Conservation (phyloP, 1,284 basidiomycete genomes). For the Papiliotrema fonsecae region DNA sequence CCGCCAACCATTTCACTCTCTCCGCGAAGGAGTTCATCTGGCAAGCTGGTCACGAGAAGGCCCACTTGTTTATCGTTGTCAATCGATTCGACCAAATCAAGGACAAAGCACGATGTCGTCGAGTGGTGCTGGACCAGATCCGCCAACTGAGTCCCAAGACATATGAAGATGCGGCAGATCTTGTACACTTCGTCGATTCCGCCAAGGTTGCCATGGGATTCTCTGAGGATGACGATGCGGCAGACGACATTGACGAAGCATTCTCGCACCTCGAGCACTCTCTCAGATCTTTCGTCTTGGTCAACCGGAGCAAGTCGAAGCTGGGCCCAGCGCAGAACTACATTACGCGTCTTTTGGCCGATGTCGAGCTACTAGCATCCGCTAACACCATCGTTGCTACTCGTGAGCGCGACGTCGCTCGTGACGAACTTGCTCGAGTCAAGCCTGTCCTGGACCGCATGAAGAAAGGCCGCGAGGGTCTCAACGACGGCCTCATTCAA, state of each 20-base stretch:
- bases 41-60: slow-evolving; percentile 94
- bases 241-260: slow-evolving; percentile 57
- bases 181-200: slow-evolving; percentile 98
- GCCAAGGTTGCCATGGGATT: slow-evolving; percentile 49
- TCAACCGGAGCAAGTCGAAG: slow-evolving; percentile 93
- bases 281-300: slow-evolving; percentile 88
- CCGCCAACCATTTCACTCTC: slow-evolving; percentile 98
- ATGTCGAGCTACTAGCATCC: slow-evolving; percentile 79
- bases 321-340: slow-evolving; percentile 93
- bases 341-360: slow-evolving; percentile 78
- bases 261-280: slow-evolving; percentile 90
- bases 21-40: slow-evolving; percentile 92
- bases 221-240: slow-evolving; percentile 32
- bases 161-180: slow-evolving; percentile 82
- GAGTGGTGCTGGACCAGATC: slow-evolving; percentile 90
- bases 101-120: slow-evolving; percentile 90
- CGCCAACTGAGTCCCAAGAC: slow-evolving; percentile 86
- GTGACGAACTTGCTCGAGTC: slow-evolving; percentile 62
- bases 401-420: slow-evolving; percentile 70
- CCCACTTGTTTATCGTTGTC: slow-evolving; percentile 96
- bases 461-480: slow-evolving; percentile 63
- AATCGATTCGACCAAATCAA: slow-evolving; percentile 96
- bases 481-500: slow-evolving; percentile 73
- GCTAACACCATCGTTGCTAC: slow-evolving; percentile 84
- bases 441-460: slow-evolving; percentile 85